A percentile compares a stretch with the other conserved stretches of the same genome.
Conservation (phyloP, 768 basidiomycete species). For the Mycena vitilis region DNA sequence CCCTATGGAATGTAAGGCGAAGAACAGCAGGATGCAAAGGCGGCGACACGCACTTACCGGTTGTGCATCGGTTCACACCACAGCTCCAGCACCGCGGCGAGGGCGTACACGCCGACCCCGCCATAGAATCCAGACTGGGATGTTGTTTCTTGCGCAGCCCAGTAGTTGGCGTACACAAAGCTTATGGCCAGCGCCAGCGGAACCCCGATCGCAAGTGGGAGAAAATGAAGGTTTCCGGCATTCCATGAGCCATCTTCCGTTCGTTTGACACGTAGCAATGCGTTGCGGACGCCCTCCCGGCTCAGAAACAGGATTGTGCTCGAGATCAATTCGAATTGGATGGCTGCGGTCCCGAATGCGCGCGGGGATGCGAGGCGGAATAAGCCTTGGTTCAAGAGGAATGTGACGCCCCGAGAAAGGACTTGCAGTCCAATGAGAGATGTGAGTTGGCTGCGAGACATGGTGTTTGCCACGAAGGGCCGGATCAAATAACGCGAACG, state of each 20-base stretch:
- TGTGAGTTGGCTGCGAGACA: conserved; percentile 42
- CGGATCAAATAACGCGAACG: conserved; percentile 39
- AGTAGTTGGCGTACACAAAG: conserved; percentile 60
- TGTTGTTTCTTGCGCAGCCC: conserved; percentile 64
- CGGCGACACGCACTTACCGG: conserved; percentile 53
- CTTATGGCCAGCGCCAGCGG: conserved; percentile 69
- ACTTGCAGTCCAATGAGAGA: conserved; percentile 90
- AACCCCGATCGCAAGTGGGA: conserved; percentile 78
- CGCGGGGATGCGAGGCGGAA: conserved; percentile 86
- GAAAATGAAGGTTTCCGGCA: conserved; percentile 61
- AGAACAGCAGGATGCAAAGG: background rate
- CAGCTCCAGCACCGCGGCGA: conserved; percentile 83
- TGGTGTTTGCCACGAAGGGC: background rate
- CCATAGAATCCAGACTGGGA: conserved; percentile 72
- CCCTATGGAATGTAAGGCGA: conserved; percentile 55
- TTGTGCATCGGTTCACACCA: conserved; percentile 87
- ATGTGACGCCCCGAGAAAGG: conserved; percentile 86
- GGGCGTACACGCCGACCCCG: conserved; percentile 76
- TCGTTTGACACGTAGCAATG: conserved; percentile 71
- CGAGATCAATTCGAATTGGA: conserved; percentile 93
- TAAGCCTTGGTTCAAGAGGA: conserved; percentile 88
- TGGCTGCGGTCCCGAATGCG: conserved; percentile 89
- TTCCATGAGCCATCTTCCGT: conserved; percentile 38
- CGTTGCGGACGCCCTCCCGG: conserved; percentile 92
- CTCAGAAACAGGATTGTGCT: conserved; percentile 93